These are phyloP conservation scores for Xylaria scruposa DNA, from an alignment of 495 filamentous ascomycete species.

Conservation along the genomic window DNA sequence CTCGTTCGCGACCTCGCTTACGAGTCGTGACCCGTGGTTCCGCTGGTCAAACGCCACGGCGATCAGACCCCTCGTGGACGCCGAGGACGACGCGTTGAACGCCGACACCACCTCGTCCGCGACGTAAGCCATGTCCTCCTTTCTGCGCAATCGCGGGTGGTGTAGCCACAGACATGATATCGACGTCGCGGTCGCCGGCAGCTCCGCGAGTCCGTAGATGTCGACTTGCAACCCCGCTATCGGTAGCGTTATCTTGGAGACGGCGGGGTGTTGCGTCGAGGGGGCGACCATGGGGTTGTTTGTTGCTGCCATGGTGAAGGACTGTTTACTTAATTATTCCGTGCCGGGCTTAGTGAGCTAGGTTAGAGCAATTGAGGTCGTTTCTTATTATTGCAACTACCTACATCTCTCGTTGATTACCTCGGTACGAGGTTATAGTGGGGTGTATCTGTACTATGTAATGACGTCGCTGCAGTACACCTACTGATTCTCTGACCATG, in stretches of 20 bases:
- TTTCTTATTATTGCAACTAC: not conserved
- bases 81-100: conserved; percentile 37
- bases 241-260: conserved; percentile 66
- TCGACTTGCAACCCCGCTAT: conserved; percentile 80
- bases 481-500: not conserved
- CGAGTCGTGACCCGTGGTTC: conserved; percentile 81
- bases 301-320: conserved; percentile 31
- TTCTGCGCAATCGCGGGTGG: conserved; percentile 73
- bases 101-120: conserved; percentile 46
- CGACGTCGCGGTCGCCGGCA: conserved; percentile 54
- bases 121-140: conserved; percentile 69
- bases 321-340: not conserved
- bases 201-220: conserved; percentile 80
- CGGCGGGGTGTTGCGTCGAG: conserved; percentile 40
- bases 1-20: conserved; percentile 66
- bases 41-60: conserved; percentile 86
- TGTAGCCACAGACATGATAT: conserved; percentile 86
- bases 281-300: conserved; percentile 38
- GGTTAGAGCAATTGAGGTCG: no score
- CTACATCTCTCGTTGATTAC: not conserved
- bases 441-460: conserved; percentile 7
- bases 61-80: conserved; percentile 62
- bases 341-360: not conserved
- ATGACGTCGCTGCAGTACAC: not conserved
- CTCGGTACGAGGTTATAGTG: not conserved